Evolutionary conservation across 2,329 filamentous ascomycete species (phyloP).

Genomic region (Aspergillus luchuensis): DNA sequence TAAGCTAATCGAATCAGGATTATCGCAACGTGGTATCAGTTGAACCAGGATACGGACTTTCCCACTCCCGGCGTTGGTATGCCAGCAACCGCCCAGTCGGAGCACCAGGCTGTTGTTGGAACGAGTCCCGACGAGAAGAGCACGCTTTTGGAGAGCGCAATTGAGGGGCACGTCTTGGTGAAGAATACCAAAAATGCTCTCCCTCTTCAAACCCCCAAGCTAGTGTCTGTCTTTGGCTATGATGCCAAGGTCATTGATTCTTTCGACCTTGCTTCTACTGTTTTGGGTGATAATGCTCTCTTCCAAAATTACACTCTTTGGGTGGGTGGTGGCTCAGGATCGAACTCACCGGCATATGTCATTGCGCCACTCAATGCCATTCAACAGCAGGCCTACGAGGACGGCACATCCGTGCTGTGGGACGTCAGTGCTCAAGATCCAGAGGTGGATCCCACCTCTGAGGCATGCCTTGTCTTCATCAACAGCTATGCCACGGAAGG

Average conservation of each 20-base stretch:
- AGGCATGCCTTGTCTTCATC: conserved; percentile 58
- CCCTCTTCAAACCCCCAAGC: conserved; percentile 43
- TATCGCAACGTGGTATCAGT: conserved; percentile 50
- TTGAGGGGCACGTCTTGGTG: conserved; percentile 58
- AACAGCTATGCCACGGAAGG: conserved; percentile 53
- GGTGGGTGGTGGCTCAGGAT: conserved; percentile 53
- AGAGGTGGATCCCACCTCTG: conserved; percentile 19
- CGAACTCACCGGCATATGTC: conserved; percentile 51
- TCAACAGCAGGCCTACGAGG: conserved; percentile 53
- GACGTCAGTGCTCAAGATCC: conserved; percentile 23
- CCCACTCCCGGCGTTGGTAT: conserved; percentile 28
- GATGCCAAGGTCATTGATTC: conserved; percentile 22
- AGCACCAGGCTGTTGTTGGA: conserved; percentile 47
- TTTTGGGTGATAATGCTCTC: not conserved
- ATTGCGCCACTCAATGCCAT: conserved; percentile 59
- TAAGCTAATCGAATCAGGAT: conserved; percentile 29
- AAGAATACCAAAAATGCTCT: conserved; percentile 55
- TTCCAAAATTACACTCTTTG: conserved; percentile 49
- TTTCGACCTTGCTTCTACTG: not conserved
- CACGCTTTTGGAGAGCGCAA: conserved; percentile 52
- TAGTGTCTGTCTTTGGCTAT: conserved; percentile 31
- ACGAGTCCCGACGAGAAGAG: conserved; percentile 42
- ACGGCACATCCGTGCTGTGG: conserved; percentile 49
- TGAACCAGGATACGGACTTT: conserved; percentile 23
- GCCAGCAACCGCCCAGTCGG: conserved; percentile 17